Evolutionary conservation across 345 rosid species (phyloP).

Genomic region (Boechera stricta): DNA sequence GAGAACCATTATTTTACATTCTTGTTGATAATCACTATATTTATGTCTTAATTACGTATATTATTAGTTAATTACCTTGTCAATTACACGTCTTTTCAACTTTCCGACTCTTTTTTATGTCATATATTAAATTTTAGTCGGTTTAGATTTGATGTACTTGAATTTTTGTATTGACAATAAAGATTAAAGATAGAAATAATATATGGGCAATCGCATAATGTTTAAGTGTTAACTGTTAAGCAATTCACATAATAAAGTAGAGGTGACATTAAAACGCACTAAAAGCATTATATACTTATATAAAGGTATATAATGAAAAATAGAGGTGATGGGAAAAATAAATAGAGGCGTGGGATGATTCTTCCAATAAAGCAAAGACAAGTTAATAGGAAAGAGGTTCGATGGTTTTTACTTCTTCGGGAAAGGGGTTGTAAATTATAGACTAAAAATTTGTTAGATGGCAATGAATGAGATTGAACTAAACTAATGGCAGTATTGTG

Average conservation of each 20-base stretch:
- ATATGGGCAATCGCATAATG: not conserved
- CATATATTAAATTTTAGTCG: not conserved
- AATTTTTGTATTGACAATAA: not conserved
- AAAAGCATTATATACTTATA: not conserved
- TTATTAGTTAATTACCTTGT: constrained; percentile 24
- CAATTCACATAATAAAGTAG: not conserved
- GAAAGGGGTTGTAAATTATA: not conserved
- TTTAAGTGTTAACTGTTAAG: not conserved
- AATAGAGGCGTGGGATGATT: constrained; percentile 31
- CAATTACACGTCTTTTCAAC: constrained; percentile 29
- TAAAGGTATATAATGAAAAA: constrained; percentile 7
- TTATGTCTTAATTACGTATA: constrained; percentile 26
- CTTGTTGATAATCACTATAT: constrained; percentile 12
- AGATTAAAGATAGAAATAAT: not conserved
- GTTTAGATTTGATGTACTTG: not conserved
- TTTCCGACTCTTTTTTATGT: constrained; percentile 6
- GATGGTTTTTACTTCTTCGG: constrained; percentile 8
- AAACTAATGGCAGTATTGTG: not conserved
- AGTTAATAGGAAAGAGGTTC: not conserved
- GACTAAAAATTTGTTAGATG: not conserved
- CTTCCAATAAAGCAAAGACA: constrained; percentile 32
- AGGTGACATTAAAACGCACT: constrained; percentile 22
- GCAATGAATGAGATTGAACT: not conserved
- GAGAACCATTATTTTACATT: constrained; percentile 16
- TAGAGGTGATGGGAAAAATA: not conserved